A percentile compares a stretch with the other conserved stretches of the same genome.
phyloP scores from a whole-genome alignment of 1,284 basidiomycete species.

The Pseudozyma sp. region DNA sequence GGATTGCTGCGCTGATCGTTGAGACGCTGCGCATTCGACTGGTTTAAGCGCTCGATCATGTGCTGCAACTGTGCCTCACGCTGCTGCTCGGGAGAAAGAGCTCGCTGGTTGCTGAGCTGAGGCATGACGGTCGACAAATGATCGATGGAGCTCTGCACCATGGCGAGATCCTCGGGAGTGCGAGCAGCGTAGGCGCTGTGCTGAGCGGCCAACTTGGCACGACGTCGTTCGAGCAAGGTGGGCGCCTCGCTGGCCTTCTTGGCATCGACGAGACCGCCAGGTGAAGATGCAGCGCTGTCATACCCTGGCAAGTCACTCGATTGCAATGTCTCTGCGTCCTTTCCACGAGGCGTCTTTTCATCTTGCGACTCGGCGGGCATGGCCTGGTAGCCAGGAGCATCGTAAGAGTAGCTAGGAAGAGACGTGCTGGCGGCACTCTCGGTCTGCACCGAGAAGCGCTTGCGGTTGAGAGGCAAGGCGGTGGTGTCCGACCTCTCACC shows the following conservation, averaged over 20 bases:
- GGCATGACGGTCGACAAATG: slow-evolving; percentile 52
- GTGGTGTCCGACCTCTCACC: slow-evolving; percentile 33
- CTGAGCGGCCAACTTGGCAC: slow-evolving; percentile 45
- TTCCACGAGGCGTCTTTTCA: not conserved
- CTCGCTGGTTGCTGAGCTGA: slow-evolving; percentile 53
- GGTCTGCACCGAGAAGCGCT: slow-evolving; percentile 38
- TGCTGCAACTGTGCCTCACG: slow-evolving; percentile 33
- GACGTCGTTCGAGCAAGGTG: slow-evolving; percentile 43
- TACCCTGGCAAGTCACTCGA: slow-evolving; percentile 31
- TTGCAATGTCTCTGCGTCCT: not conserved
- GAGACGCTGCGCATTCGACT: slow-evolving; percentile 36
- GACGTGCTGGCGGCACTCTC: slow-evolving; percentile 37
- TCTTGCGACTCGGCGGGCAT: slow-evolving; percentile 1
- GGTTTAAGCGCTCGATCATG: slow-evolving; percentile 33
- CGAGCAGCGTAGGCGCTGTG: slow-evolving; percentile 50
- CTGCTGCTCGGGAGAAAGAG: slow-evolving; percentile 34
- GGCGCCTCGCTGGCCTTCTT: slow-evolving; percentile 31
- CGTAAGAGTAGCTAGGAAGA: slow-evolving; percentile 26
- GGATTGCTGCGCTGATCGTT: slow-evolving; percentile 49
- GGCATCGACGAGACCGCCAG: slow-evolving; percentile 2
- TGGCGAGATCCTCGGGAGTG: slow-evolving; percentile 48
- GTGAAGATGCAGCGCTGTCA: not conserved
- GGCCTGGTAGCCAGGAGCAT: slow-evolving; percentile 19
- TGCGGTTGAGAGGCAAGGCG: slow-evolving; percentile 25
- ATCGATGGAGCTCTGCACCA: slow-evolving; percentile 55